Base-by-base conservation (phyloP, 169 alveolate species). In the Neospora caninum region DNA sequence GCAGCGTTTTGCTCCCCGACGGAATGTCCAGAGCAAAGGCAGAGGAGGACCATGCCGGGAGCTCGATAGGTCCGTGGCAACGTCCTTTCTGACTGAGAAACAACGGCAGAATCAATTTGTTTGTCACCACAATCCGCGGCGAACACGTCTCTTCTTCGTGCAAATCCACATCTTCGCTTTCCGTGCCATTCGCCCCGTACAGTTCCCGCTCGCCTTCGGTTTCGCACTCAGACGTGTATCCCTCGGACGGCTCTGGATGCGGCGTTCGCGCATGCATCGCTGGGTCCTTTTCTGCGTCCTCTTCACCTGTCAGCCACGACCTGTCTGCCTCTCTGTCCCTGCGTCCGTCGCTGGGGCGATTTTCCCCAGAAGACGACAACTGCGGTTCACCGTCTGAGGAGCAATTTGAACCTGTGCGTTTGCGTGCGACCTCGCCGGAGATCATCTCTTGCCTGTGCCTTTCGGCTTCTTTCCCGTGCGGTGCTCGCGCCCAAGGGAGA, bases 21-120 rank as follows among this genome's bases (percentile, higher is more conserved):
- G 89, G 89, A 39, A 42, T 67, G 41, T 82, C 89, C 54, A 82
- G 89, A 31, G 89, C 89, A 25, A 82, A 82, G 43, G 67, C 18
- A 38, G 64, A 22, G 64, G 43, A 82, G 41, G 69, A 42, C 89
- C 53, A 42, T 49, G 89, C 67, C 4, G 54, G 69, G 27, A 82
- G 43, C 25, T 42, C 34, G 38, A 82, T 67, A 13, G 69, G 89
- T 64, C 64, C 89, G 38, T 82, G 89, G 18, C 38, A 38, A 2
- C 89, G 2, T 0, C 64, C 89, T 42, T 82, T 82, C 64, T 82
- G 89, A 82, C 39, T 82, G 18, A 82, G 18, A 27, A 42, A 82
- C 89, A 82, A 41, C 6, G 89, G 89, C 34, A 82, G 64, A 43
- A 82, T 82, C 29, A 82, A 36, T 29, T 42, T 38, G 67, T 82